A percentile compares a stretch with the other conserved stretches of the same genome.
Conservation (phyloP, 1,284 basidiomycete genomes). For the Porogramme epimiltina region DNA sequence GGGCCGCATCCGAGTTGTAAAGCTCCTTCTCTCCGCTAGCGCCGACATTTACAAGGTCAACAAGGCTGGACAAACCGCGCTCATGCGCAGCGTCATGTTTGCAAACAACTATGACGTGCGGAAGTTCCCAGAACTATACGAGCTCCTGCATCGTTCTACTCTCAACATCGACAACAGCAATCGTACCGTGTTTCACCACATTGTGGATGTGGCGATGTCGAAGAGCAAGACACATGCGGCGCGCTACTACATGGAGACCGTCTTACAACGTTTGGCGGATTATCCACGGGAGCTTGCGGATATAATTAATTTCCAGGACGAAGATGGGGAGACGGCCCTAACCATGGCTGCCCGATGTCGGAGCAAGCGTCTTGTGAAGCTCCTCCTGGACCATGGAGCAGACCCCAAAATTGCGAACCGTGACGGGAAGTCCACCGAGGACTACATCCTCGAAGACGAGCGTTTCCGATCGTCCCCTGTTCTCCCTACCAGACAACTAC, state of each 20-base stretch:
- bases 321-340: constrained; percentile 97
- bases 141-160: constrained; percentile 94
- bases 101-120: constrained; percentile 99
- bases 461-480: constrained; percentile 91
- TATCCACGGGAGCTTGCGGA: constrained; percentile 97
- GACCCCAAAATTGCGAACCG: constrained; percentile 95
- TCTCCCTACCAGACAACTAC: constrained; percentile 61
- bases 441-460: constrained; percentile 99
- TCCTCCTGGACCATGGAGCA: constrained; percentile 95
- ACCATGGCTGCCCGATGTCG: constrained; percentile 96
- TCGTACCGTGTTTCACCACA: constrained; percentile 98
- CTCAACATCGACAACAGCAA: constrained; percentile 99
- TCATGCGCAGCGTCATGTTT: constrained; percentile 99
- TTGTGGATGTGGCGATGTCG: constrained; percentile 97
- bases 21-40: constrained; percentile 90
- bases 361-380: constrained; percentile 95
- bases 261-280: constrained; percentile 87
- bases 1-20: constrained; percentile 97
- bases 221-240: constrained; percentile 98
- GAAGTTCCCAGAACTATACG: constrained; percentile 98
- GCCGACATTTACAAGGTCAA: constrained; percentile 98
- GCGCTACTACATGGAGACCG: constrained; percentile 98
- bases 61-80: constrained; percentile 93
- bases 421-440: constrained; percentile 97
- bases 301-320: constrained; percentile 99